Evolutionary conservation across 2,329 filamentous ascomycete genomes (phyloP).

Genomic region (Hypoxylon sp.): DNA sequence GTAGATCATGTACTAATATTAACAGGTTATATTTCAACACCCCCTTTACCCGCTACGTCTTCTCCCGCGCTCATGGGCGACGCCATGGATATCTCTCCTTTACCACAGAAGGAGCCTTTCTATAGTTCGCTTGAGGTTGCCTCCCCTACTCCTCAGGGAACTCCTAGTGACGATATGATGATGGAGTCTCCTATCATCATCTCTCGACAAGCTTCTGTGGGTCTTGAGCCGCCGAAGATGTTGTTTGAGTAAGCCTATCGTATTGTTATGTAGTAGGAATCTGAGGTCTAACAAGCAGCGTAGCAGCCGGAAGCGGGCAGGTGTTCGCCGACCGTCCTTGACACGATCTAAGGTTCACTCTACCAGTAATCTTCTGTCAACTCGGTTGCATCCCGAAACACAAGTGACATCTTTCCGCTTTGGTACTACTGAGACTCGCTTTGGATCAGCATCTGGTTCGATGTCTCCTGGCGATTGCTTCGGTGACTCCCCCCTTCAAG

Average conservation of each 20-base stretch:
- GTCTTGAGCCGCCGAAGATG: slow-evolving; percentile 65
- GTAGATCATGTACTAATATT: slow-evolving; percentile 40
- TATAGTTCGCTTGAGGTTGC: slow-evolving; percentile 75
- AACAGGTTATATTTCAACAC: slow-evolving; percentile 83
- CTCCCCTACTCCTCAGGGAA: slow-evolving; percentile 77
- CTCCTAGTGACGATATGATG: slow-evolving; percentile 63
- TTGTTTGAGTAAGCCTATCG: slow-evolving; percentile 66
- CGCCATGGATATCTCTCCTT: slow-evolving; percentile 92
- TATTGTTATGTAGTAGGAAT: slow-evolving; percentile 1
- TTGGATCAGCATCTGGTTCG: slow-evolving; percentile 67
- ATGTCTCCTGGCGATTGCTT: slow-evolving; percentile 86
- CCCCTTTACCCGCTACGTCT: slow-evolving; percentile 82
- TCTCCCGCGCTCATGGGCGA: slow-evolving; percentile 82
- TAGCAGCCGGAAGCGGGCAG: slow-evolving; percentile 75
- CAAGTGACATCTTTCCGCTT: slow-evolving; percentile 84
- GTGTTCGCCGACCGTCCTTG: slow-evolving; percentile 80
- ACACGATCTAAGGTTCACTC: slow-evolving; percentile 81
- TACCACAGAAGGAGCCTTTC: slow-evolving; percentile 87
- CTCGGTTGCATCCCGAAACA: slow-evolving; percentile 72
- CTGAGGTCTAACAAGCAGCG: slow-evolving; percentile 46
- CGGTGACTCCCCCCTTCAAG: slow-evolving; percentile 81
- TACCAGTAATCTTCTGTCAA: slow-evolving; percentile 71
- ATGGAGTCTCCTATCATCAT: slow-evolving; percentile 70
- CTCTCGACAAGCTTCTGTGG: slow-evolving; percentile 58
- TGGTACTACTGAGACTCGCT: slow-evolving; percentile 62